These are phyloP conservation scores for Sicyos edulis DNA, from an alignment of 306 rosid species.

Conservation along the genomic window DNA sequence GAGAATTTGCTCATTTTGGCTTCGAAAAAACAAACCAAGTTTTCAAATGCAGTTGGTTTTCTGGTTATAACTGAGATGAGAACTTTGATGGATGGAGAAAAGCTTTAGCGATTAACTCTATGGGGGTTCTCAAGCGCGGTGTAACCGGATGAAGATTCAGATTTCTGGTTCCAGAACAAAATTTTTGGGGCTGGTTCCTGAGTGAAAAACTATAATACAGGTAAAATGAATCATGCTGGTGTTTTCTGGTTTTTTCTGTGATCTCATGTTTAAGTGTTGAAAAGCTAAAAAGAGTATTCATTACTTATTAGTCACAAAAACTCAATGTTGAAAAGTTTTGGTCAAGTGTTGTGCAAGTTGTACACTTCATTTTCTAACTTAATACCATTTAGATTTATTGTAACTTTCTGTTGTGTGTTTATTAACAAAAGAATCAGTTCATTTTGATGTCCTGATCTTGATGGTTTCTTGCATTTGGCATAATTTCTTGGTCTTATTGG, in stretches of 20 bases:
- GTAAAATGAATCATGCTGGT: background rate
- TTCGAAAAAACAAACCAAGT: background rate
- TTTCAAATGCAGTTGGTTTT: background rate
- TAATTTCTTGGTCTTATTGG: background rate
- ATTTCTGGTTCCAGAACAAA: background rate
- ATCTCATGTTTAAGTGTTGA: background rate
- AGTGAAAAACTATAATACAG: background rate
- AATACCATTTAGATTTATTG: slow-evolving; percentile 1
- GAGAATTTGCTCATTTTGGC: background rate
- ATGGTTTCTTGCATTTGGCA: slow-evolving; percentile 12
- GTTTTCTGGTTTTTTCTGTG: background rate
- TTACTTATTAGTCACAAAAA: background rate
- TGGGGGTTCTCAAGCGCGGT: background rate
- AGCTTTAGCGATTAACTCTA: background rate
- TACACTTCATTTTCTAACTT: background rate
- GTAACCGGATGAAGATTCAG: slow-evolving; percentile 4
- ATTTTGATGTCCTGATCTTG: background rate
- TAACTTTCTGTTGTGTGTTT: background rate
- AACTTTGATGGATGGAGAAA: background rate
- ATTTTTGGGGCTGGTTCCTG: background rate
- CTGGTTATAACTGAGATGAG: slow-evolving; percentile 2
- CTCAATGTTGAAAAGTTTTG: slow-evolving; percentile 8
- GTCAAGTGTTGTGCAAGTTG: background rate
- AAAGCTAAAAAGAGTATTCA: background rate
- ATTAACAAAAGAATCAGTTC: background rate